Conservation (phyloP, 2,329 filamentous ascomycete species). For the Chaetomiaceae sp. region DNA sequence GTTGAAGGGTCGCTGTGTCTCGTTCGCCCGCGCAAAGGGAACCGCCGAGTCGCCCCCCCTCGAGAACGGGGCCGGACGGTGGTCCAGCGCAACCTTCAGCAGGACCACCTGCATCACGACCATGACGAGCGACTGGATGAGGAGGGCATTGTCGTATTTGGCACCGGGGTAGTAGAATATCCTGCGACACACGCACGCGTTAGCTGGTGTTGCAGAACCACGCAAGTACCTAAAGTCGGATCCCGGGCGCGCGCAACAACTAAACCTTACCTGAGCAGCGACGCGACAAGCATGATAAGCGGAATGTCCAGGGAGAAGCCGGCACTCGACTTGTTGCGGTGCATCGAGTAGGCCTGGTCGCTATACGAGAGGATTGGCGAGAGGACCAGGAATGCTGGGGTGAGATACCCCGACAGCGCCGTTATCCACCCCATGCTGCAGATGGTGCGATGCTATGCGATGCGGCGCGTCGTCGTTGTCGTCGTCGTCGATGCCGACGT, state of each 20-base stretch:
- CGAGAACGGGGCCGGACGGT: constrained; percentile 55
- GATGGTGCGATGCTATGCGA: neutral
- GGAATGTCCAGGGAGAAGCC: constrained; percentile 69
- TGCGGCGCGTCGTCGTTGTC: neutral
- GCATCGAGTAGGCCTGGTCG: constrained; percentile 62
- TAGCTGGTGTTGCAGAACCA: neutral
- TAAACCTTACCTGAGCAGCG: constrained; percentile 60
- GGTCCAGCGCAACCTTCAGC: constrained; percentile 63
- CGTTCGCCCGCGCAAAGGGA: constrained; percentile 57
- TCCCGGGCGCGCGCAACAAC: neutral
- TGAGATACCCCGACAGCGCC: constrained; percentile 50
- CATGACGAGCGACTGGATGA: constrained; percentile 63
- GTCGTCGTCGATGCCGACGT: too few relatives aligned
- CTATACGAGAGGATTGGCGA: constrained; percentile 62
- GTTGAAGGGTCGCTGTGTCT: constrained; percentile 59
- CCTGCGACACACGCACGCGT: constrained; percentile 34
- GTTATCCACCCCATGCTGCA: constrained; percentile 41
- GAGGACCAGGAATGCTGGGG: constrained; percentile 58
- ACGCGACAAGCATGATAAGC: constrained; percentile 67
- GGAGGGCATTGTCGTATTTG: constrained; percentile 57
- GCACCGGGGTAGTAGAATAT: constrained; percentile 68
- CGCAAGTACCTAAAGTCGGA: too few relatives aligned
- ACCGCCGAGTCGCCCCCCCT: constrained; percentile 56
- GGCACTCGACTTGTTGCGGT: constrained; percentile 57
- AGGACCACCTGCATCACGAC: constrained; percentile 58